Conservation (phyloP, 2,329 filamentous ascomycete genomes). For the Lasiodiplodia citricola region DNA sequence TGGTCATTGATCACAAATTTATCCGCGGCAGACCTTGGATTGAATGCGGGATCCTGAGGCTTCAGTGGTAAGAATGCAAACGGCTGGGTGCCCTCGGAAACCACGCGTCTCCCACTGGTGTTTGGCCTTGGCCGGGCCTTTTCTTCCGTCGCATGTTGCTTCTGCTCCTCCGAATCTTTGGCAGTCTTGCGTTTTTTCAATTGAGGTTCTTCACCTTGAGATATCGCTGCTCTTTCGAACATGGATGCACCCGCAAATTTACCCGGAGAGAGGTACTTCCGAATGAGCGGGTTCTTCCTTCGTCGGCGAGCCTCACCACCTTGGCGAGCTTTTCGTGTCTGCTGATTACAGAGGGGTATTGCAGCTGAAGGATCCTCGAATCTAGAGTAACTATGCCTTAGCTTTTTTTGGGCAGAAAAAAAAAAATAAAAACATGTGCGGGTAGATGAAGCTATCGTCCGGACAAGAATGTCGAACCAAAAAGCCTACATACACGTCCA, state of each 20-base stretch:
- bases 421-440: too few relatives aligned
- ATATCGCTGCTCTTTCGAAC: constrained; percentile 22
- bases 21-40: not conserved
- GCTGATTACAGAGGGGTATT: not conserved
- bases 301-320: not conserved
- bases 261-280: constrained; percentile 5
- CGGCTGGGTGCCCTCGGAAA: constrained; percentile 7
- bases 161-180: not conserved
- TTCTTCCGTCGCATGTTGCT: not conserved
- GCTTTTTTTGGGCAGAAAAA: too few relatives aligned
- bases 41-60: not conserved
- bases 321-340: not conserved
- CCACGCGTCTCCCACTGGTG: not conserved
- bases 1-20: not conserved
- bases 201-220: constrained; percentile 7
- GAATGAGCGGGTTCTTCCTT: constrained; percentile 8
- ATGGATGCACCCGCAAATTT: constrained; percentile 7
- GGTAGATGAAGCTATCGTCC: too few relatives aligned
- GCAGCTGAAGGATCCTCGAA: too few relatives aligned
- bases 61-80: not conserved
- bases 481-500: too few relatives aligned
- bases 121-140: not conserved
- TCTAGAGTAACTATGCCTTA: too few relatives aligned
- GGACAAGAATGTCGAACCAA: too few relatives aligned
- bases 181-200: constrained; percentile 6